phyloP scores from a whole-genome alignment of 176 grass and related monocot species.

The Triticum dicoccoides region DNA sequence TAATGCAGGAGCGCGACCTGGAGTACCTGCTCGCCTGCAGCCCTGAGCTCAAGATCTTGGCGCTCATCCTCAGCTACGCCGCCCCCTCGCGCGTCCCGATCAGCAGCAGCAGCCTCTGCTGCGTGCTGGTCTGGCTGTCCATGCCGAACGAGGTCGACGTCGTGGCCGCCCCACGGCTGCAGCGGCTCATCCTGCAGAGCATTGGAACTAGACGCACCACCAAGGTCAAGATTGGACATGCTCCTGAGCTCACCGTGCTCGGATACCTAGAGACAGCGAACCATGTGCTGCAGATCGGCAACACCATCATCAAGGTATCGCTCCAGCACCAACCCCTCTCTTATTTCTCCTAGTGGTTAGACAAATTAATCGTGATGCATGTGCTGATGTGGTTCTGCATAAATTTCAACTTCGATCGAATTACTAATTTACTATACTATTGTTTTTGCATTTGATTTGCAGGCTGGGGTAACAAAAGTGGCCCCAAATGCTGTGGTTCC shows the following conservation, averaged over 20 bases:
- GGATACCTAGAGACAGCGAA: not conserved
- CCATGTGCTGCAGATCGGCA: not conserved
- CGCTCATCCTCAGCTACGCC: not conserved
- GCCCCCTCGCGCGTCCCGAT: not conserved
- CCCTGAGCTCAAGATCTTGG: conserved; percentile 17
- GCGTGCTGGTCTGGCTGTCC: conserved; percentile 13
- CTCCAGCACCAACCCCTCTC: no score
- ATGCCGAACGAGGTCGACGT: not conserved
- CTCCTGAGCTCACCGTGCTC: not conserved
- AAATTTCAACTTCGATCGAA: not conserved
- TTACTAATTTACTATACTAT: not conserved
- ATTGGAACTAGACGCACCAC: not conserved
- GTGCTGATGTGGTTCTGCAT: not conserved
- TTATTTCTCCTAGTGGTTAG: not conserved
- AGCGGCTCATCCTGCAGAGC: conserved; percentile 14
- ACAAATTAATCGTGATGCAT: not conserved
- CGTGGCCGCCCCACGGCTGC: not conserved
- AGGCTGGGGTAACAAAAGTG: conserved; percentile 7
- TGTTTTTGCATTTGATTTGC: not conserved
- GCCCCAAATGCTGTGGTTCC: not conserved
- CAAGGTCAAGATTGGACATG: not conserved
- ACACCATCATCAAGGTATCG: conserved; percentile 7
- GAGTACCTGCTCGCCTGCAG: conserved; percentile 27
- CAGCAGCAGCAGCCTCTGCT: not conserved
- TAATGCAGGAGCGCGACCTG: conserved; percentile 12